Percentiles rank a stretch among this genome's conserved stretches.
Conservation (phyloP, 139 green algal species). For the Picochlorum sp. region DNA sequence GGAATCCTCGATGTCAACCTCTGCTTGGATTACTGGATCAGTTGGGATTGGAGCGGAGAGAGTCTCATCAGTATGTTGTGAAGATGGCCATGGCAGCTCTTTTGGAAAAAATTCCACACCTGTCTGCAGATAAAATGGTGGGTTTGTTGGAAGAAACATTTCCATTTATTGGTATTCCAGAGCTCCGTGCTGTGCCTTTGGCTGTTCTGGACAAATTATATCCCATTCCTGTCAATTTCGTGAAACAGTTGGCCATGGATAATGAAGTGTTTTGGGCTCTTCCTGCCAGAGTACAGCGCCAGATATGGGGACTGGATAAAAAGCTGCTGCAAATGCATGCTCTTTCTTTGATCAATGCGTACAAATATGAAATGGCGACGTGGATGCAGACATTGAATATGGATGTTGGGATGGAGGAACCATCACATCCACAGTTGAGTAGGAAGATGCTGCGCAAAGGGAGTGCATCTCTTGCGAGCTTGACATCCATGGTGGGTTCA, state of each 20-base stretch:
- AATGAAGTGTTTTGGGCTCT: constrained; percentile 64
- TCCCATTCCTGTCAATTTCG: constrained; percentile 58
- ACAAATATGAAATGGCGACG: constrained; percentile 58
- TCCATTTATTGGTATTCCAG: constrained; percentile 41
- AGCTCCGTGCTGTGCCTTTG: constrained; percentile 52
- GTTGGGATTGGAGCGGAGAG: constrained; percentile 38
- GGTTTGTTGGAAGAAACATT: constrained; percentile 33
- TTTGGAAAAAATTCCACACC: constrained; percentile 24
- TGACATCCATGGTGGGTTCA: constrained; percentile 37
- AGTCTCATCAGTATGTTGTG: constrained; percentile 54
- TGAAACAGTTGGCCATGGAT: constrained; percentile 74
- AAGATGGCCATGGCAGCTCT: constrained; percentile 40
- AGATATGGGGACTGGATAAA: constrained; percentile 81
- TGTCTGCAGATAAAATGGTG: constrained; percentile 27
- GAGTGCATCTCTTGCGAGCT: constrained; percentile 28
- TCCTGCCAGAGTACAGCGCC: constrained; percentile 54
- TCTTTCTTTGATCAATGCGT: constrained; percentile 52
- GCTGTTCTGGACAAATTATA: constrained; percentile 44
- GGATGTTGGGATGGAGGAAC: constrained; percentile 41
- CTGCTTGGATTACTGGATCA: constrained; percentile 69
- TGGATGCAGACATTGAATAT: constrained; percentile 56
- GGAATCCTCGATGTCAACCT: constrained; percentile 45
- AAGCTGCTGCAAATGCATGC: constrained; percentile 69
- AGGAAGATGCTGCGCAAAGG: constrained; percentile 45
- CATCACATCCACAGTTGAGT: constrained; percentile 8